phyloP scores from a whole-genome alignment of 768 basidiomycete species.

The Suillus subalutaceus region DNA sequence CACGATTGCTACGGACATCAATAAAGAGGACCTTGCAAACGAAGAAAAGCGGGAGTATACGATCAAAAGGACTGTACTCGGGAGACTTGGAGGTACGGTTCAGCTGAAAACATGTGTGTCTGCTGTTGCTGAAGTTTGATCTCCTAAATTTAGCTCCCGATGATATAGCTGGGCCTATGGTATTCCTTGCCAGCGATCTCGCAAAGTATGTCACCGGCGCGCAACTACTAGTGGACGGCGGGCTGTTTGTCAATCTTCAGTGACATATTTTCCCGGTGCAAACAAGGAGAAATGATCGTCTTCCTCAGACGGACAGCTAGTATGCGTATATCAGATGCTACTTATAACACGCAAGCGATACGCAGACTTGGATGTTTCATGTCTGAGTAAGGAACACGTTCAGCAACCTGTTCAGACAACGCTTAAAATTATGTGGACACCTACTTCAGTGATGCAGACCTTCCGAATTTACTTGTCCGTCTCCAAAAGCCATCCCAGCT shows the following conservation, averaged over 20 bases:
- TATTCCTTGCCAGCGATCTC: constrained; percentile 74
- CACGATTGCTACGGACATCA: constrained; percentile 78
- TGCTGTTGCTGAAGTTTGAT: neutral
- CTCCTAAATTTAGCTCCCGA: constrained; percentile 48
- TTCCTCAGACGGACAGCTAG: neutral
- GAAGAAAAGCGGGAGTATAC: constrained; percentile 60
- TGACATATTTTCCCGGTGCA: constrained; percentile 26
- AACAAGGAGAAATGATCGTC: neutral
- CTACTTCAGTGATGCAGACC: neutral
- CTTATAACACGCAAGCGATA: neutral
- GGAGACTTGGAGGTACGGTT: constrained; percentile 59
- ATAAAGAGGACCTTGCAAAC: constrained; percentile 72
- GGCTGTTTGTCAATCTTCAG: constrained; percentile 75
- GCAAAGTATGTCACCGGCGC: constrained; percentile 72
- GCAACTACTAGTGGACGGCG: constrained; percentile 70
- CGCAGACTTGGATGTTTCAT: neutral
- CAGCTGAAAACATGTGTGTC: neutral
- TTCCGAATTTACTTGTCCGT: constrained; percentile 3
- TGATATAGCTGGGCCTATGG: constrained; percentile 73
- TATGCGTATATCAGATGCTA: neutral
- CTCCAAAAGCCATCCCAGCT: constrained; percentile 32
- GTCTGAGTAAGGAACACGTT: neutral
- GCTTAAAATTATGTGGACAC: neutral
- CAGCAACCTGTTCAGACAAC: neutral
- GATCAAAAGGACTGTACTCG: constrained; percentile 65